Conservation (phyloP, 2,329 filamentous ascomycete genomes). For the Pseudocercospora fuligena region DNA sequence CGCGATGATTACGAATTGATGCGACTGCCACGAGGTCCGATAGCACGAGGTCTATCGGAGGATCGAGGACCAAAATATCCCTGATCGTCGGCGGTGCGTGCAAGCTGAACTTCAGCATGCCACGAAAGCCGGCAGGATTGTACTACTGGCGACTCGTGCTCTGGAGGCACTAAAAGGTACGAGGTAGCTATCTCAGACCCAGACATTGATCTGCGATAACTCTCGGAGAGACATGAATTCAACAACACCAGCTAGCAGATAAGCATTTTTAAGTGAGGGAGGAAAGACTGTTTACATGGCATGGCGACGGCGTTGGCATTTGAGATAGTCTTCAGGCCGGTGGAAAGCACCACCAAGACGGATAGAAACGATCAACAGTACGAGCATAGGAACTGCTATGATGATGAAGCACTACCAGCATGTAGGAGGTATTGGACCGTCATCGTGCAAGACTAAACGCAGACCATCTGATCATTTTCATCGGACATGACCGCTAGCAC, state of each 20-base stretch:
- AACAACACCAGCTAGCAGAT: background rate
- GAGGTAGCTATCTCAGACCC: too few relatives aligned
- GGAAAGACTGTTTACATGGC: background rate
- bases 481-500: constrained; percentile 17
- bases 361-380: background rate
- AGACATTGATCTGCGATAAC: background rate
- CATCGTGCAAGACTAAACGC: background rate
- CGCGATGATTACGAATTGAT: background rate
- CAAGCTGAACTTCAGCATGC: background rate
- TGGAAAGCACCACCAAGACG: background rate
- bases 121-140: background rate
- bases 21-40: background rate
- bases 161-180: too few relatives aligned
- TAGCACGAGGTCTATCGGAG: background rate
- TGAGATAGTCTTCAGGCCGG: background rate
- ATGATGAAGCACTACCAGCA: background rate
- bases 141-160: background rate
- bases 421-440: background rate
- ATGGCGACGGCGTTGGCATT: background rate
- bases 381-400: background rate
- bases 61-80: background rate
- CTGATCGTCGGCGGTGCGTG: background rate
- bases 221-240: background rate
- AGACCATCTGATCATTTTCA: background rate
- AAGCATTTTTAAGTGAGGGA: background rate